These are phyloP conservation scores for Wickerhamomyces silvicola DNA, from an alignment of 805 yeast species.

Conservation along the genomic window DNA sequence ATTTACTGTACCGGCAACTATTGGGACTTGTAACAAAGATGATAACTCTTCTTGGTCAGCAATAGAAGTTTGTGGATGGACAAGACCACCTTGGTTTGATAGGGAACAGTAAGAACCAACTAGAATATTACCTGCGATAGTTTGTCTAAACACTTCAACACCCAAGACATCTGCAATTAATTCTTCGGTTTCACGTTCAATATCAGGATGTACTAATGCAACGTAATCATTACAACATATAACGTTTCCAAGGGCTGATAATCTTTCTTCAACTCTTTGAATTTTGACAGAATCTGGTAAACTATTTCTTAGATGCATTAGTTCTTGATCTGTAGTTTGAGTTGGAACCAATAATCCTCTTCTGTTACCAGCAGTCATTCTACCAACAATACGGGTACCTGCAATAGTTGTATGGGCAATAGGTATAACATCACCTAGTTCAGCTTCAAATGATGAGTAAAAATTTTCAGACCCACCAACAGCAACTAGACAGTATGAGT, in stretches of 20 bases:
- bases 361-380: constrained; percentile 98
- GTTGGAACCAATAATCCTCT: constrained; percentile 96
- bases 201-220: constrained; percentile 98
- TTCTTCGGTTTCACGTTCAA: constrained; percentile 98
- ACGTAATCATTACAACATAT: constrained; percentile 98
- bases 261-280: constrained; percentile 96
- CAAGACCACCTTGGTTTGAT: constrained; percentile 96
- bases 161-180: constrained; percentile 96
- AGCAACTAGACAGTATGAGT: constrained; percentile 93
- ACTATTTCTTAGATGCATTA: constrained; percentile 94
- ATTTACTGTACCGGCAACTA: constrained; percentile 97
- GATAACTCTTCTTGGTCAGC: constrained; percentile 98
- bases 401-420: constrained; percentile 97
- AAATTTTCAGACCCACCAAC: constrained; percentile 90
- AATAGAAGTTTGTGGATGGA: constrained; percentile 94
- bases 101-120: constrained; percentile 95
- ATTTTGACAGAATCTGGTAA: constrained; percentile 93
- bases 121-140: constrained; percentile 95
- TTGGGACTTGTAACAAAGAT: constrained; percentile 90
- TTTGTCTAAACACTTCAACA: constrained; percentile 98
- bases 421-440: constrained; percentile 93
- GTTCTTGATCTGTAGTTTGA: constrained; percentile 96
- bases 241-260: constrained; percentile 95
- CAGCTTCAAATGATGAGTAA: constrained; percentile 95
- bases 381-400: constrained; percentile 95